Evolutionary conservation across 768 basidiomycete genomes (phyloP).

Genomic region (Pulveroboletus sp.): DNA sequence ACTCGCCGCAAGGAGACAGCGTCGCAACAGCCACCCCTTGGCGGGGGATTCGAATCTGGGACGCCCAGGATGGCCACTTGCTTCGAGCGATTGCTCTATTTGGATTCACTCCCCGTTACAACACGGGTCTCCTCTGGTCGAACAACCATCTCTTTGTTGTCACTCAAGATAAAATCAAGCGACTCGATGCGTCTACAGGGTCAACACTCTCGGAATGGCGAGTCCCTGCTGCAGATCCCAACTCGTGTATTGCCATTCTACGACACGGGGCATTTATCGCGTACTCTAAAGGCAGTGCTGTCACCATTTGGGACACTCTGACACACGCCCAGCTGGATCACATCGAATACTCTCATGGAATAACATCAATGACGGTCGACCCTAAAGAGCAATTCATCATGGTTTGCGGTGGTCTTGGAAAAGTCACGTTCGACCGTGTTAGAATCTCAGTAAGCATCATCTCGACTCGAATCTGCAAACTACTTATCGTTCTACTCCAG

Average conservation of each 20-base stretch:
- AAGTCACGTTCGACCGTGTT: background rate
- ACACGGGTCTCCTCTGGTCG: slow-evolving; percentile 6
- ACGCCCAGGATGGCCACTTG: background rate
- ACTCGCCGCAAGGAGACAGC: background rate
- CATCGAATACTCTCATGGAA: background rate
- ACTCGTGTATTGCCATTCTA: slow-evolving; percentile 1
- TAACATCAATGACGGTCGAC: background rate
- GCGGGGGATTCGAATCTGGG: background rate
- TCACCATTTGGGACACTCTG: slow-evolving; percentile 2
- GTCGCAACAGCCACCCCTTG: background rate
- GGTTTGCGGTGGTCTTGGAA: background rate
- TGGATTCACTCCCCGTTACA: background rate
- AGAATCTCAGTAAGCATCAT: background rate
- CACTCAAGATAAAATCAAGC: background rate
- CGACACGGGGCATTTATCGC: background rate
- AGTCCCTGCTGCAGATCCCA: background rate
- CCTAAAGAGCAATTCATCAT: background rate
- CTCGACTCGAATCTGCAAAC: too few species aligned
- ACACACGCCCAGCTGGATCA: background rate
- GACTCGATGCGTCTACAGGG: background rate
- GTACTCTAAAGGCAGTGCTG: background rate
- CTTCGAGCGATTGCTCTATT: background rate
- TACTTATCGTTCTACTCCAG: background rate
- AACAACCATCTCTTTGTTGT: background rate
- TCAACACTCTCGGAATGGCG: background rate